phyloP scores from a whole-genome alignment of 2,329 filamentous ascomycete genomes.

The Alternaria triticimaculans region DNA sequence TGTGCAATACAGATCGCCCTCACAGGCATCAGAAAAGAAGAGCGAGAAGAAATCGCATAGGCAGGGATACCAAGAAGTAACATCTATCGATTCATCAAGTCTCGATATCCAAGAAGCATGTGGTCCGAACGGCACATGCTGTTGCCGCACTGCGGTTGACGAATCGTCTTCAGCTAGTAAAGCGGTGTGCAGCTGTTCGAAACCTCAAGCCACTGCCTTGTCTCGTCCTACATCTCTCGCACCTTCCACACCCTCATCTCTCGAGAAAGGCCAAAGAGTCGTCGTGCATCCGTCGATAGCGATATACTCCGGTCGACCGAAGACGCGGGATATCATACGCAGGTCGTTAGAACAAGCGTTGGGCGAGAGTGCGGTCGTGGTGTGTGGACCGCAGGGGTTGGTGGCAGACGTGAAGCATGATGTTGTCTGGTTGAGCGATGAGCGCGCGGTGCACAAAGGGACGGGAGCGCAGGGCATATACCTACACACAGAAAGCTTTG shows the following conservation, averaged over 20 bases:
- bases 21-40: slow-evolving; percentile 10
- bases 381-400: slow-evolving; percentile 65
- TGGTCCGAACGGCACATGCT: slow-evolving; percentile 50
- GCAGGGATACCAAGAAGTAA: slow-evolving; percentile 32
- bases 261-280: slow-evolving; percentile 10
- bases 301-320: slow-evolving; percentile 60
- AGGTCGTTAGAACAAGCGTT: slow-evolving; percentile 63
- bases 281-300: slow-evolving; percentile 43
- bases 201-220: background rate
- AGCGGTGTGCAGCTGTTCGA: slow-evolving; percentile 26
- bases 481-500: slow-evolving; percentile 65
- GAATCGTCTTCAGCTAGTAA: slow-evolving; percentile 39
- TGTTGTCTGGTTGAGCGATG: slow-evolving; percentile 66
- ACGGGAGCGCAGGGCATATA: slow-evolving; percentile 70
- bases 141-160: slow-evolving; percentile 58
- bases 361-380: slow-evolving; percentile 68
- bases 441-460: slow-evolving; percentile 71
- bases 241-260: slow-evolving; percentile 21
- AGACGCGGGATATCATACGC: slow-evolving; percentile 59
- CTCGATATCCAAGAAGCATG: slow-evolving; percentile 32
- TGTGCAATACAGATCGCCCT: slow-evolving; percentile 26
- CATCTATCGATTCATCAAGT: slow-evolving; percentile 8
- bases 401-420: slow-evolving; percentile 62
- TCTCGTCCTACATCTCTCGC: slow-evolving; percentile 13
- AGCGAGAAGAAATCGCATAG: slow-evolving; percentile 20